phyloP scores from a whole-genome alignment of 2,329 filamentous ascomycete species.

The Sporothrix pallida region DNA sequence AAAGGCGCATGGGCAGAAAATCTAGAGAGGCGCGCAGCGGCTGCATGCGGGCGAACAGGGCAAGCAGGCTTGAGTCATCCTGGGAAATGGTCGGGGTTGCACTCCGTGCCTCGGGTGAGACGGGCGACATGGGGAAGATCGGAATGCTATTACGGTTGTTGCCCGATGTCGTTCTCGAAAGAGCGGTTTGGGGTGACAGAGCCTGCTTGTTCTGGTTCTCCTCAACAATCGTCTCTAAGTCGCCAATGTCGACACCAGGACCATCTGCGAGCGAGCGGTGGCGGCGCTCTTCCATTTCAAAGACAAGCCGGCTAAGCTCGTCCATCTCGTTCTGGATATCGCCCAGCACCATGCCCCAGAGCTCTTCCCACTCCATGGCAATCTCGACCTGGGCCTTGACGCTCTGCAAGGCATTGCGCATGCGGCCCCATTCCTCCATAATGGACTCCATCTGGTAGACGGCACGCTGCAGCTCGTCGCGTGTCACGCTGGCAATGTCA shows the following conservation, averaged over 20 bases:
- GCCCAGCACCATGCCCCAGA: conserved; percentile 91
- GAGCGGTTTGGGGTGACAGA: conserved; percentile 38
- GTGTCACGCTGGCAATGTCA: conserved; percentile 75
- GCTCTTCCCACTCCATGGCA: conserved; percentile 98
- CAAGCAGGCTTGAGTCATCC: conserved; percentile 86
- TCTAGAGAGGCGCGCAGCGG: conserved; percentile 90
- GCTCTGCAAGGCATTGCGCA: conserved; percentile 75
- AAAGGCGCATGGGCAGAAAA: conserved; percentile 92
- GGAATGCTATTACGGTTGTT: conserved; percentile 73
- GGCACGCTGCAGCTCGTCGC: conserved; percentile 73
- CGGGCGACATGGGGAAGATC: conserved; percentile 66
- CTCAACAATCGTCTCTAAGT: conserved; percentile 91
- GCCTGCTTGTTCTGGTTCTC: conserved; percentile 60
- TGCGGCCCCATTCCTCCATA: conserved; percentile 80
- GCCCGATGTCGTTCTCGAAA: conserved; percentile 53
- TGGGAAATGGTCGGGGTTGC: conserved; percentile 62
- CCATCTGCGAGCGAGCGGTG: conserved; percentile 74
- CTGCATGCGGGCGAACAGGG: conserved; percentile 93
- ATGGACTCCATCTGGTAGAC: conserved; percentile 91
- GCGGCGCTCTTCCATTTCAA: conserved; percentile 96
- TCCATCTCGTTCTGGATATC: conserved; percentile 85
- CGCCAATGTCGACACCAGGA: conserved; percentile 76
- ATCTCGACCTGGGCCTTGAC: conserved; percentile 93
- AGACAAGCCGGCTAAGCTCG: conserved; percentile 71
- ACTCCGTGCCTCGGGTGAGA: conserved; percentile 53